Conservation (phyloP, 768 basidiomycete genomes). For the Auricularia cornea region DNA sequence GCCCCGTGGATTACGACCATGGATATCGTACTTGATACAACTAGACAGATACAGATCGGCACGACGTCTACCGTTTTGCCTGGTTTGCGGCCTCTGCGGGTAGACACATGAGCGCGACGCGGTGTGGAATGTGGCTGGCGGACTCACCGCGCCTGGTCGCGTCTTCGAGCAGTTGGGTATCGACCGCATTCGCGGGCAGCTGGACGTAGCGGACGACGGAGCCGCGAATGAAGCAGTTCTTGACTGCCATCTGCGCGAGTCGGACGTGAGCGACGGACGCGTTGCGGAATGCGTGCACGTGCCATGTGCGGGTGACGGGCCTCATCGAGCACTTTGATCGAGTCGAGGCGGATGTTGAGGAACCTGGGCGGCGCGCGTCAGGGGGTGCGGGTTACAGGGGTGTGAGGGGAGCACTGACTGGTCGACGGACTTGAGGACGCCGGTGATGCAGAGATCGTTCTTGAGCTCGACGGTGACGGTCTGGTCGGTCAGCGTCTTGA, state of each 20-base stretch:
- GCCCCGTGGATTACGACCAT: background rate
- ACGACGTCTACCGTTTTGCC: slow-evolving; percentile 23
- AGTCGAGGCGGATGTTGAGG: slow-evolving; percentile 92
- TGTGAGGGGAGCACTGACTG: slow-evolving; percentile 51
- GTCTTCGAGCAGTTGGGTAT: slow-evolving; percentile 92
- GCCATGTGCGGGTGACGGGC: slow-evolving; percentile 97
- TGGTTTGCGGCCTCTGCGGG: slow-evolving; percentile 36
- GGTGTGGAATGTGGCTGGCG: background rate
- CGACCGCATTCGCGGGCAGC: slow-evolving; percentile 84
- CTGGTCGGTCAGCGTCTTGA: slow-evolving; percentile 98
- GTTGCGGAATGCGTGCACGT: slow-evolving; percentile 13
- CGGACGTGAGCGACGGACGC: background rate
- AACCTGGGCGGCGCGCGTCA: slow-evolving; percentile 42
- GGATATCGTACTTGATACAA: background rate
- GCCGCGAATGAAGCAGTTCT: slow-evolving; percentile 98
- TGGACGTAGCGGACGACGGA: slow-evolving; percentile 98
- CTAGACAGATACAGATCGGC: background rate
- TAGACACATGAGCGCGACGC: background rate
- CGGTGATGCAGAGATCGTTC: slow-evolving; percentile 96
- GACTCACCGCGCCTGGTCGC: slow-evolving; percentile 85
- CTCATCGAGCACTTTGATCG: slow-evolving; percentile 87
- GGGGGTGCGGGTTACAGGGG: background rate
- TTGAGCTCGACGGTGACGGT: slow-evolving; percentile 96
- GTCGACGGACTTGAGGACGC: slow-evolving; percentile 94
- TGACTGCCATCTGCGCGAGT: slow-evolving; percentile 79